Conservation (phyloP, 345 rosid genomes). For the Mallotus nudiflorus region DNA sequence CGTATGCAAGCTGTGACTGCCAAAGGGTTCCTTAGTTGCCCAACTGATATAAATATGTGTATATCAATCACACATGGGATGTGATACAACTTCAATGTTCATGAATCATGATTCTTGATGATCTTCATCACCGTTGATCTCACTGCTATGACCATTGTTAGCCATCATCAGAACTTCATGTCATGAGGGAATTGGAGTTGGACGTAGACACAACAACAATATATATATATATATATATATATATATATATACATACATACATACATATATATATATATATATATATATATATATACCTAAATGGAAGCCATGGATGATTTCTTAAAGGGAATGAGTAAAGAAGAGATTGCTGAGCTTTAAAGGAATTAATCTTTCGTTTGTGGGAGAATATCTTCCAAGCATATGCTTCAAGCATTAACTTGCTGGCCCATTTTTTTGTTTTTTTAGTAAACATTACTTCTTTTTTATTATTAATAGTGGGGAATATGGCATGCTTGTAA, state of each 20-base stretch:
- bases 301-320: constrained; percentile 7
- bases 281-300: too few species aligned
- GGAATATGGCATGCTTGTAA: too few species aligned
- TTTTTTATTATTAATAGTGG: too few species aligned
- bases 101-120: neutral
- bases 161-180: constrained; percentile 7
- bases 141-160: neutral
- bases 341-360: constrained; percentile 15
- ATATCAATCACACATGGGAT: neutral
- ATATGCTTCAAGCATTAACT: constrained; percentile 46
- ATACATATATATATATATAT: too few species aligned
- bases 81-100: neutral
- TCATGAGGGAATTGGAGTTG: neutral
- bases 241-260: too few species aligned
- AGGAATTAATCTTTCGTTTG: constrained; percentile 1
- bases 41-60: constrained; percentile 13
- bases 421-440: constrained; percentile 22
- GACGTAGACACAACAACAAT: neutral
- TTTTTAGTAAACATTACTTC: neutral
- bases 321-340: constrained; percentile 10
- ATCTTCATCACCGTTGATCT: constrained; percentile 15
- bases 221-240: too few species aligned
- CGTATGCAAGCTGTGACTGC: constrained; percentile 20
- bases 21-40: constrained; percentile 50
- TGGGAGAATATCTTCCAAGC: constrained; percentile 42